Percentiles rank a stretch among this genome's conserved stretches.
phyloP scores from a whole-genome alignment of 768 basidiomycete genomes.

The Trametes elegans region DNA sequence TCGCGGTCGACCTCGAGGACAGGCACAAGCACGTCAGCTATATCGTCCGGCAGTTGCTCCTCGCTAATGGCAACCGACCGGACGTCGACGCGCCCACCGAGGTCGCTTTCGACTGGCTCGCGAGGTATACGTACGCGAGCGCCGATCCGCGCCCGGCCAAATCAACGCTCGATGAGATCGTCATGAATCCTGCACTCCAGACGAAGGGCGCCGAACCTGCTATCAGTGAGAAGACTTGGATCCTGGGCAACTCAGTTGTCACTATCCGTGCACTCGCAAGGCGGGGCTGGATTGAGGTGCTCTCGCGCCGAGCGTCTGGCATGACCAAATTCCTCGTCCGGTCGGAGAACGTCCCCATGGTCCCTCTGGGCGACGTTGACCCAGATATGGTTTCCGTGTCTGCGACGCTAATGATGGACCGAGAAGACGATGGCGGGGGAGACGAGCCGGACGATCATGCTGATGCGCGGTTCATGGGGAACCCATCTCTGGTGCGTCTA shows the following conservation, averaged over 20 bases:
- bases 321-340: conserved; percentile 81
- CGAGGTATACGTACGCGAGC: conserved; percentile 90
- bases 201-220: conserved; percentile 36
- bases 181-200: conserved; percentile 54
- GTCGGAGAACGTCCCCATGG: conserved; percentile 85
- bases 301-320: conserved; percentile 85
- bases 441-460: background rate
- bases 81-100: conserved; percentile 87
- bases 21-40: conserved; percentile 79
- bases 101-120: conserved; percentile 97
- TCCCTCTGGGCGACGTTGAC: conserved; percentile 79
- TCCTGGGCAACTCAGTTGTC: conserved; percentile 79
- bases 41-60: conserved; percentile 81
- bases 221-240: conserved; percentile 73
- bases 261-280: conserved; percentile 73
- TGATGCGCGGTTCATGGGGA: background rate
- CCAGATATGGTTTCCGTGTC: conserved; percentile 74
- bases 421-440: conserved; percentile 33
- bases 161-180: conserved; percentile 75
- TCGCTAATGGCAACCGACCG: conserved; percentile 75
- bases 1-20: conserved; percentile 80
- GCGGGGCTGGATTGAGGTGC: conserved; percentile 86
- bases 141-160: conserved; percentile 88
- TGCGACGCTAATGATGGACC: conserved; percentile 71
- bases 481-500: conserved; percentile 12